Conservation (phyloP, 495 filamentous ascomycete species). For the Penicillium egyptiacum region DNA sequence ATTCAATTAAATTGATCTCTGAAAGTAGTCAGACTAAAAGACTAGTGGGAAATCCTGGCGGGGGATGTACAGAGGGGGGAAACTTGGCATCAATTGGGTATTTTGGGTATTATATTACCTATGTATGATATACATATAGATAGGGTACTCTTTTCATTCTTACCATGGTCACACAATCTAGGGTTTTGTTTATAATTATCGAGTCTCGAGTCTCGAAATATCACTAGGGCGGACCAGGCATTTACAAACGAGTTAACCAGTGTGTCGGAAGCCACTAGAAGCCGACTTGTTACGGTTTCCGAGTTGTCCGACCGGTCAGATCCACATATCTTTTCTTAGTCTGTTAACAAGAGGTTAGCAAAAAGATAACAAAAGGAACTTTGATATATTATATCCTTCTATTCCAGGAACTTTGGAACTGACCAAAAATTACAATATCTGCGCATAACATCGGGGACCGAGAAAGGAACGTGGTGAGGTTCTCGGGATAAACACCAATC, state of each 20-base stretch:
- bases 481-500: conserved; percentile 31
- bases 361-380: not conserved
- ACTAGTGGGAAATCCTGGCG: conserved; percentile 36
- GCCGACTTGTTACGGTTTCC: conserved; percentile 15
- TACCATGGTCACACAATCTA: conserved; percentile 15
- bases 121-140: not conserved
- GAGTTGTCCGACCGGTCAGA: conserved; percentile 20
- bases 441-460: not conserved
- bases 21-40: conserved; percentile 4
- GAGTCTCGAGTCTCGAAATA: conserved; percentile 4
- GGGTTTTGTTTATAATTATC: conserved; percentile 6
- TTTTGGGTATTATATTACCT: not conserved
- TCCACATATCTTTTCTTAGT: conserved; percentile 1
- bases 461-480: conserved; percentile 10
- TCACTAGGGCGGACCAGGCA: not conserved
- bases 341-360: no score
- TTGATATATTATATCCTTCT: not conserved
- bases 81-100: conserved; percentile 15
- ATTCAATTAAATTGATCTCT: not conserved
- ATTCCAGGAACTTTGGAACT: conserved; percentile 4
- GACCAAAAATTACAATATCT: not conserved
- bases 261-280: conserved; percentile 15
- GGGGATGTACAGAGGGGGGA: conserved; percentile 29
- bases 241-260: conserved; percentile 5
- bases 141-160: not conserved